Evolutionary conservation across 108 stramenopile genomes (phyloP), one percentile per base, ranked within the genome.

Genomic region (Nitzschia sp.): DNA sequence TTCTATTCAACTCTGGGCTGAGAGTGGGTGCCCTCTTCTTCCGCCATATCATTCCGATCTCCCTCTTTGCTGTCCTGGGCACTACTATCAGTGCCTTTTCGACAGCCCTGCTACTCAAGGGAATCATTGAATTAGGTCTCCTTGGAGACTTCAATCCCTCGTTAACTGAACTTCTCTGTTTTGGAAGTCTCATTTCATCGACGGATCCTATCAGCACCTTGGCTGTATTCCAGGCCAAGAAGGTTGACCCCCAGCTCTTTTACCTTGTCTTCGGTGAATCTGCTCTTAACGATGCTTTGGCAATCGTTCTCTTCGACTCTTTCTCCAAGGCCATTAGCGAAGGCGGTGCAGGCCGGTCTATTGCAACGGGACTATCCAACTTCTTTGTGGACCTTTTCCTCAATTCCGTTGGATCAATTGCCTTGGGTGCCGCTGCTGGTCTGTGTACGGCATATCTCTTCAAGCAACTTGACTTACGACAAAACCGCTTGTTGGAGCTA

Each of bases 261-360:
- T 91, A 88, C 63, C 82, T 96, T 15, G 89, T 91, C 7, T 96
- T 93, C 75, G 95, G 95, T 29, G 95, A 96, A 79, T 73, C 71
- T 22, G 92, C 88, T 11, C 57, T 96, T 26, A 96, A 93, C 66
- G 95, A 96, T 60, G 95, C 95, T 8, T 83, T 93, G 14, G 87
- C 83, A 3, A 75, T 96, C 40, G 90, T 91, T 8, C 63, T 93
- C 10, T 93, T 87, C 67, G 61, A 88, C 10, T 73, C 87, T 1
- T 80, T 86, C 41, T 46, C 73, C 0, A 77, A 87, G 50, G 85
- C 89, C 70, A 80, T 90, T 10, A 72, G 72, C 9, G 44, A 57
- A 14, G 72, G 80, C 17, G 63, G 81, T 40, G 61, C 60, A 10
- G 70, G 62, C 11, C 62, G 44, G 8, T 73, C 76, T 15, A 66